These are phyloP conservation scores for Corylus heterophylla DNA, from an alignment of 306 rosid species.

Conservation along the genomic window DNA sequence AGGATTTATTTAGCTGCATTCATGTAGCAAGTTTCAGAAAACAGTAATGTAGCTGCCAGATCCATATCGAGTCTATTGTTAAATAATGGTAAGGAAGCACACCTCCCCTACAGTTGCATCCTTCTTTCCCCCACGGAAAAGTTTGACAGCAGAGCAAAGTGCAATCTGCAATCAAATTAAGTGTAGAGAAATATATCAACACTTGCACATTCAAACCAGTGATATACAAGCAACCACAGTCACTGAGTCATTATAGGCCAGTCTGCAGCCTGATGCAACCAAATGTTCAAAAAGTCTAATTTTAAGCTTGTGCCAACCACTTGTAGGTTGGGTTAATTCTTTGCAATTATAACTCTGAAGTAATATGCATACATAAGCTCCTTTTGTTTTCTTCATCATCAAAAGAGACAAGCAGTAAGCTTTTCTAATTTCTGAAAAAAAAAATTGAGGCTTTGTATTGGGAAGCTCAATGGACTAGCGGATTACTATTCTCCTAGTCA, in stretches of 20 bases:
- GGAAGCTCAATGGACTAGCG: background rate
- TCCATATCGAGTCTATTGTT: background rate
- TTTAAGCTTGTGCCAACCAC: background rate
- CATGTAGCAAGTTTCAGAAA: conserved; percentile 8
- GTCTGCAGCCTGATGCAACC: background rate
- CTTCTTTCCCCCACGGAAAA: conserved; percentile 68
- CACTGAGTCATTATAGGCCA: no score
- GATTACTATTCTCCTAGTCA: no score
- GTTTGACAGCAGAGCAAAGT: conserved; percentile 81
- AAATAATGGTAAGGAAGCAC: conserved; percentile 21
- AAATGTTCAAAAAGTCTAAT: background rate
- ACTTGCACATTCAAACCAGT: background rate
- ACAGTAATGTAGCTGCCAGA: background rate
- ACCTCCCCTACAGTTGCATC: conserved; percentile 81
- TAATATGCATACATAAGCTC: background rate
- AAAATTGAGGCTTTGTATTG: background rate
- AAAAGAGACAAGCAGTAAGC: background rate
- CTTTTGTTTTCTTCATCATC: background rate
- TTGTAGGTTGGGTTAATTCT: background rate
- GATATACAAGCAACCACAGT: background rate
- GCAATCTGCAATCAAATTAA: conserved; percentile 51
- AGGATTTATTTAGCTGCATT: conserved; percentile 79
- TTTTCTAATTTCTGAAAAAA: background rate
- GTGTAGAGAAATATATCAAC: conserved; percentile 10
- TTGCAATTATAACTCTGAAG: background rate